Conservation (phyloP, 2,329 filamentous ascomycete species). For the Fusarium penzigii region DNA sequence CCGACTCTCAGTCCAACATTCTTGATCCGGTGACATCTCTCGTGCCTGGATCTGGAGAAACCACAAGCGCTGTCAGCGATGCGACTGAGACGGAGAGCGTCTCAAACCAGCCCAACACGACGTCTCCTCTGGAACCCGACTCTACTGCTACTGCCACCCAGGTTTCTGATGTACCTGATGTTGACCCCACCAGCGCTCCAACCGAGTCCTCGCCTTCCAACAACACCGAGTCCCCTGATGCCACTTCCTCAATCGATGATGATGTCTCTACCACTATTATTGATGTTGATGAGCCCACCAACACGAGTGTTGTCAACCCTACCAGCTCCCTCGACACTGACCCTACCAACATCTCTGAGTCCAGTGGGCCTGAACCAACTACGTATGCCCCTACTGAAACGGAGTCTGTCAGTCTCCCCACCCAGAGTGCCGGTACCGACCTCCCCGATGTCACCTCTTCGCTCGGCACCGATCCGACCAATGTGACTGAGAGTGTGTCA, state of each 20-base stretch:
- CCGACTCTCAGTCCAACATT: not conserved
- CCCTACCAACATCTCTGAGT: slow-evolving; percentile 4
- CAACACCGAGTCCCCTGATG: slow-evolving; percentile 4
- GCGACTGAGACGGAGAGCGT: not conserved
- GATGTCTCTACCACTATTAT: not conserved
- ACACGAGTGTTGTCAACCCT: slow-evolving; percentile 8
- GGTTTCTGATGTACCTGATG: not conserved
- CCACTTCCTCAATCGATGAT: not conserved
- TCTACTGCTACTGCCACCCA: slow-evolving; percentile 11
- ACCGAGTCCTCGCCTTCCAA: slow-evolving; percentile 11
- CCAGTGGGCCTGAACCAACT: slow-evolving; percentile 9
- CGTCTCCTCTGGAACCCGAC: slow-evolving; percentile 6
- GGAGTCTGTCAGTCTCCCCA: slow-evolving; percentile 2
- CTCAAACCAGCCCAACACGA: slow-evolving; percentile 11
- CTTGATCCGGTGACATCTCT: not conserved
- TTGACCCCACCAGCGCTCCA: slow-evolving; percentile 11
- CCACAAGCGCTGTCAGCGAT: slow-evolving; percentile 2
- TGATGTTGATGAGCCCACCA: slow-evolving; percentile 8
- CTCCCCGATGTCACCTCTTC: not conserved
- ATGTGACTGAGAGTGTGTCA: slow-evolving; percentile 4
- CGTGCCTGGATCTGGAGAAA: not conserved
- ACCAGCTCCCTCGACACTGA: slow-evolving; percentile 8
- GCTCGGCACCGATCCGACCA: slow-evolving; percentile 3
- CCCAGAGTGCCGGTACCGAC: not conserved
- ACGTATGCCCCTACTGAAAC: not conserved